phyloP scores from a whole-genome alignment of 257 asterid genomes.

The Fraxinus americana region DNA sequence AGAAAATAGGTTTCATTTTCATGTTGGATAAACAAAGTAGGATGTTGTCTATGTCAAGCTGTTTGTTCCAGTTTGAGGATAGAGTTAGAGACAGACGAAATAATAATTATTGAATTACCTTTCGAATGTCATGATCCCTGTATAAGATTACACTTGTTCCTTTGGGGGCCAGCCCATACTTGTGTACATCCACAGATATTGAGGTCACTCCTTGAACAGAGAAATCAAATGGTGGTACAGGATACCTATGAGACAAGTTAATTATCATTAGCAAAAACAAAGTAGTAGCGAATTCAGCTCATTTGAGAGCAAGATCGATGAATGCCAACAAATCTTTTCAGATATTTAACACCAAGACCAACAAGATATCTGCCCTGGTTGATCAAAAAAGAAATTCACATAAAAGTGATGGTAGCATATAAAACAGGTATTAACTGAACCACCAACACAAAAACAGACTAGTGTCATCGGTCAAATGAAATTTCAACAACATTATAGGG shows the following conservation, averaged over 20 bases:
- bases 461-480: not conserved
- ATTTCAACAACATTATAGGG: not conserved
- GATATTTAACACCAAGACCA: not conserved
- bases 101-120: conserved; percentile 47
- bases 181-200: conserved; percentile 93
- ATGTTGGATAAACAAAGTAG: not conserved
- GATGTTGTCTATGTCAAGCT: not conserved
- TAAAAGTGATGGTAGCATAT: conserved; percentile 4
- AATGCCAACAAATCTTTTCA: conserved; percentile 10
- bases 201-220: conserved; percentile 93
- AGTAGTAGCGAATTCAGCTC: not conserved
- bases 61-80: not conserved
- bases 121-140: conserved; percentile 77
- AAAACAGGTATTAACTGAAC: conserved; percentile 4
- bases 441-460: not conserved
- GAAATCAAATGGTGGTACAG: conserved; percentile 91
- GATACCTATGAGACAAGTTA: conserved; percentile 57
- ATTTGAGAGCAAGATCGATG: conserved; percentile 3
- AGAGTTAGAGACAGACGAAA: not conserved
- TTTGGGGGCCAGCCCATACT: conserved; percentile 98
- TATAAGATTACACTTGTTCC: conserved; percentile 96
- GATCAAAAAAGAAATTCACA: conserved; percentile 11
- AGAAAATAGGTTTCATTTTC: not conserved
- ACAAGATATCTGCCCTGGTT: conserved; percentile 5
- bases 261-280: conserved; percentile 24